Evolutionary conservation across 768 basidiomycete species (phyloP), one percentile per base, ranked within the genome.

Genomic region (Gymnopilus dilepis): DNA sequence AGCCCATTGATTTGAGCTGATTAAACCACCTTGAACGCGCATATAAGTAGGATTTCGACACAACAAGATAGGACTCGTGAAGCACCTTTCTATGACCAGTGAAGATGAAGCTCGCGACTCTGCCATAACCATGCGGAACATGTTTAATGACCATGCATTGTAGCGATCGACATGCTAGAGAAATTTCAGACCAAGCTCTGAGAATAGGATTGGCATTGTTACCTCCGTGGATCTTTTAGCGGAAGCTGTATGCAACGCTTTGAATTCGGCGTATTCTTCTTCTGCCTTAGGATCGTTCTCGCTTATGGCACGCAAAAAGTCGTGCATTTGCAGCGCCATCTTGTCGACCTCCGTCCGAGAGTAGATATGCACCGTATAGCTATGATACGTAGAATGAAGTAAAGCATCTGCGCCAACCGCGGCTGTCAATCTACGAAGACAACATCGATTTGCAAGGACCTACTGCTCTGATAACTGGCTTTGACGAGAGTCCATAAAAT

Each of bases 401-500:
- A 56, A 13, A 21, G 55, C 5, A 50, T 28, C 38, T 42, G 19
- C 26, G 28, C 8, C 6, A 11, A 42, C 24, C 41, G 26, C 2
- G 30, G 13, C 0, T 41, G 24, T 5, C n/a, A n/a, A n/a, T n/a
- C n/a, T n/a, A n/a, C n/a, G n/a, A n/a, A n/a, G n/a, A n/a, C n/a
- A n/a, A n/a, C n/a, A n/a, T n/a, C n/a, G n/a, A n/a, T n/a, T n/a
- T n/a, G n/a, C n/a, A 31, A 30, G 12, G 28, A 8, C 47, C 6
- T 45, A 56, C 55, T 41, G 28, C 22, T 28, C 3, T 15, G 42
- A 45, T 56, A 26, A 21, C 13, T 56, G 6, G 30, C 12, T 24
- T 56, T 56, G 6, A 56, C 42, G 6, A 56, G 38, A 11, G 55
- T 56, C 31, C 26, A 56, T 6, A 56, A 22, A 19, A 56, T 19